Percentiles rank a stretch among this genome's conserved stretches.
phyloP scores from a whole-genome alignment of 2,329 filamentous ascomycete species.

The Stachybotrys chartarum region DNA sequence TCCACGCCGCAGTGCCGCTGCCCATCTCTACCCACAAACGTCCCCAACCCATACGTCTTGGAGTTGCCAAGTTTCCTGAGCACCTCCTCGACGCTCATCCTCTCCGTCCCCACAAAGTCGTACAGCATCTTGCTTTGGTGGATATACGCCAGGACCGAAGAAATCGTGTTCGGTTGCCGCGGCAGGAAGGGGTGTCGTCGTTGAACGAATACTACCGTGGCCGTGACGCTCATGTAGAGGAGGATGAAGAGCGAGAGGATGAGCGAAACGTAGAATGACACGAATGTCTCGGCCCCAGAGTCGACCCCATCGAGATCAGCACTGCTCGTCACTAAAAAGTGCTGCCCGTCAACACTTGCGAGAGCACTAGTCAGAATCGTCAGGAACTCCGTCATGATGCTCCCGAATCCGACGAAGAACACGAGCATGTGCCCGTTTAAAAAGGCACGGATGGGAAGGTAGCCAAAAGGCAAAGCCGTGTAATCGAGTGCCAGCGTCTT shows the following conservation, averaged over 20 bases:
- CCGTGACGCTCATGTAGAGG: slow-evolving; percentile 55
- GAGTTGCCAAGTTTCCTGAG: slow-evolving; percentile 48
- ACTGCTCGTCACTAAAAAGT: slow-evolving; percentile 35
- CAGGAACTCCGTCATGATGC: slow-evolving; percentile 65
- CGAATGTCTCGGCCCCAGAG: slow-evolving; percentile 51
- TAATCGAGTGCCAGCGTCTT: slow-evolving; percentile 66
- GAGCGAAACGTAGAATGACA: slow-evolving; percentile 62
- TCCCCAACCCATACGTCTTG: slow-evolving; percentile 68
- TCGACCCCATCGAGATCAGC: slow-evolving; percentile 23
- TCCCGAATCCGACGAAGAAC: slow-evolving; percentile 62
- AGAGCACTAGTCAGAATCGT: slow-evolving; percentile 63
- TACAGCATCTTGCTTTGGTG: slow-evolving; percentile 76
- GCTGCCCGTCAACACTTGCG: slow-evolving; percentile 54
- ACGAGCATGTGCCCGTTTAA: slow-evolving; percentile 59
- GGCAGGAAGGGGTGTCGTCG: slow-evolving; percentile 67
- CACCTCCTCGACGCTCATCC: slow-evolving; percentile 55
- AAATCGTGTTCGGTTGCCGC: slow-evolving; percentile 71
- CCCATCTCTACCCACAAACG: slow-evolving; percentile 68
- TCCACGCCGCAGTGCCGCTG: slow-evolving; percentile 71
- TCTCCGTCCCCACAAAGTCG: slow-evolving; percentile 64
- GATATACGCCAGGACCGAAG: slow-evolving; percentile 68
- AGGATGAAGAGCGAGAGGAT: slow-evolving; percentile 55
- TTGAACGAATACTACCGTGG: slow-evolving; percentile 51
- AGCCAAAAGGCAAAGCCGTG: slow-evolving; percentile 62
- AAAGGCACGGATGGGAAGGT: slow-evolving; percentile 54